Evolutionary conservation across 331 rosid genomes (phyloP).

Genomic region (Rhamnella rubrinervis): DNA sequence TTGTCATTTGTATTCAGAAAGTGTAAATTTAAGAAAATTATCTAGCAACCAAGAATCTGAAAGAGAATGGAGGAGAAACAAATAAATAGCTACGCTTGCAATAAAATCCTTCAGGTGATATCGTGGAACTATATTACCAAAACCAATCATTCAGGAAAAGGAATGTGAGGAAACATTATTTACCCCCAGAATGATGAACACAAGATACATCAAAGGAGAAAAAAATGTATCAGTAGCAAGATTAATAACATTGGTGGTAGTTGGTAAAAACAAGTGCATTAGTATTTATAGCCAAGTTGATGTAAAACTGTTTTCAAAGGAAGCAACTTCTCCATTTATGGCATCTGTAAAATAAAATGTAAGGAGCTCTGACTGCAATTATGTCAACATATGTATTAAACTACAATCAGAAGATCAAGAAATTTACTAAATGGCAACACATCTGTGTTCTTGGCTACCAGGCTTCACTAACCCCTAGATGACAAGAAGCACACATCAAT

Average conservation of each 20-base stretch:
- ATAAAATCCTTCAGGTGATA: background rate
- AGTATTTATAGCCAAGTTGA: background rate
- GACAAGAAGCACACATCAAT: conserved; percentile 45
- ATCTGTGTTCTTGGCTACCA: conserved; percentile 49
- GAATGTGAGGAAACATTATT: background rate
- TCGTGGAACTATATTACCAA: background rate
- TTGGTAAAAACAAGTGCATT: background rate
- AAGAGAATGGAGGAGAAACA: background rate
- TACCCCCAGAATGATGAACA: background rate
- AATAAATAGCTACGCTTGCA: background rate
- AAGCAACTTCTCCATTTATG: conserved; percentile 9
- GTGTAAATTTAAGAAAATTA: background rate
- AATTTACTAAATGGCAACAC: conserved; percentile 64
- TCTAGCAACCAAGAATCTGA: background rate
- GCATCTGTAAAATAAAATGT: background rate
- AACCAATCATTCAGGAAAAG: background rate
- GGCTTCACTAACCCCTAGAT: conserved; percentile 53
- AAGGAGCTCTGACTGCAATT: conserved; percentile 15
- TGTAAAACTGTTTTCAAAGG: background rate
- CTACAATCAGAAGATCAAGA: conserved; percentile 55
- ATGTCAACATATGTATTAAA: conserved; percentile 29
- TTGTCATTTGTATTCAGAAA: too few species aligned
- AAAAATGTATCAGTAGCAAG: conserved; percentile 1
- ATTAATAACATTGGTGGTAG: background rate
- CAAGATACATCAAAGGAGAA: background rate